Percentiles rank a stretch among this genome's conserved stretches.
Conservation (phyloP, 2,329 filamentous ascomycete species). For the Conoideocrella luteorostrata region DNA sequence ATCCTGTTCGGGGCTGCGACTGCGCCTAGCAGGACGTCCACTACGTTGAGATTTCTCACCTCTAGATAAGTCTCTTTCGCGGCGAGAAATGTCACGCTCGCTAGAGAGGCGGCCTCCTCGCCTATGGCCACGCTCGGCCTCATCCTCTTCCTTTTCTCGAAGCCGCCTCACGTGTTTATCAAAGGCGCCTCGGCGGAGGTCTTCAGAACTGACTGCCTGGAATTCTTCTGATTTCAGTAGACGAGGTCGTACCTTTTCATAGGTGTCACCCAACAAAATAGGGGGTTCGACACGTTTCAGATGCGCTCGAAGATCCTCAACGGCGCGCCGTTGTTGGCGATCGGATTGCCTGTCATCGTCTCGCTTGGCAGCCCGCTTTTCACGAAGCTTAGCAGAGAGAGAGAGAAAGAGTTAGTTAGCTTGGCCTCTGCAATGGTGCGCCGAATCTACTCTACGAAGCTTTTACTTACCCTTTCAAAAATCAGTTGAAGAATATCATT, state of each 20-base stretch:
- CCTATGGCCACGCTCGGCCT: slow-evolving; percentile 59
- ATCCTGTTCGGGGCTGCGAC: slow-evolving; percentile 86
- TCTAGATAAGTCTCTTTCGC: slow-evolving; percentile 52
- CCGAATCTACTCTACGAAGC: not conserved
- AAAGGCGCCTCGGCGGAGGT: slow-evolving; percentile 75
- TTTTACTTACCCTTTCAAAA: slow-evolving; percentile 63
- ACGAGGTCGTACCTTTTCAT: slow-evolving; percentile 77
- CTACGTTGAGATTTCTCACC: slow-evolving; percentile 59
- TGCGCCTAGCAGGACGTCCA: slow-evolving; percentile 55
- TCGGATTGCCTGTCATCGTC: slow-evolving; percentile 84
- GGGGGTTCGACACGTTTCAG: slow-evolving; percentile 90
- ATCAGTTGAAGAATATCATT: slow-evolving; percentile 72
- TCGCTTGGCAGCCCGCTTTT: slow-evolving; percentile 74
- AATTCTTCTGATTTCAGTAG: slow-evolving; percentile 80
- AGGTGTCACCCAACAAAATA: slow-evolving; percentile 70
- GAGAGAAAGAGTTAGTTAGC: not conserved
- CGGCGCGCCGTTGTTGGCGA: slow-evolving; percentile 74
- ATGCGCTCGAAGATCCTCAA: slow-evolving; percentile 76
- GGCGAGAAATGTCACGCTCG: slow-evolving; percentile 51
- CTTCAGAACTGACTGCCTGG: slow-evolving; percentile 73
- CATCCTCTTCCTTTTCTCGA: slow-evolving; percentile 87
- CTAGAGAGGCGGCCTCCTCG: slow-evolving; percentile 50
- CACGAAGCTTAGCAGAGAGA: slow-evolving; percentile 54
- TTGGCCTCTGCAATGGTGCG: not conserved
- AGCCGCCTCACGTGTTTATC: slow-evolving; percentile 86